A percentile compares a stretch with the other conserved stretches of the same genome.
phyloP scores from a whole-genome alignment of 1,139 yeast genomes.

The Debaryomycetaceae sp. region DNA sequence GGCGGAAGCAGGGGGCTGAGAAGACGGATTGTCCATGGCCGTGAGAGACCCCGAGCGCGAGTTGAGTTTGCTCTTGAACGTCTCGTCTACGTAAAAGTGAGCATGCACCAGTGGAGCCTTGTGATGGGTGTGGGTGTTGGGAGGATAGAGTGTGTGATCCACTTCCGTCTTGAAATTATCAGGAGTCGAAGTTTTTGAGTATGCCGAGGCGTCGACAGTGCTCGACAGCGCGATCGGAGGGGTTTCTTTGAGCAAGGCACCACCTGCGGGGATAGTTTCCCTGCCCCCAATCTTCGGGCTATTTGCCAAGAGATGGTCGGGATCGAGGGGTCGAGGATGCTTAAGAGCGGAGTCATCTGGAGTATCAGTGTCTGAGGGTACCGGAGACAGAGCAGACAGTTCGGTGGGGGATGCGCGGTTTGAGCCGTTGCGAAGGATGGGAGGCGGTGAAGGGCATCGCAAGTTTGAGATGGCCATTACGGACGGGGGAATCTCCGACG shows the following conservation, averaged over 20 bases:
- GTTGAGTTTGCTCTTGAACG: slow-evolving; percentile 36
- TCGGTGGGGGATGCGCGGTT: slow-evolving; percentile 1
- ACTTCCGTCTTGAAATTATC: slow-evolving; percentile 8
- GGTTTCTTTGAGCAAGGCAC: slow-evolving; percentile 30
- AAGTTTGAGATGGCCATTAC: slow-evolving; percentile 45
- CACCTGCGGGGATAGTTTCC: slow-evolving; percentile 41
- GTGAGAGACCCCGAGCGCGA: slow-evolving; percentile 29
- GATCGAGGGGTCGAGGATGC: slow-evolving; percentile 2
- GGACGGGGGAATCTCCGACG: slow-evolving; percentile 24
- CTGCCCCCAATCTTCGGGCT: background rate
- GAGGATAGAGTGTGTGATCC: slow-evolving; percentile 22
- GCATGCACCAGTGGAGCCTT: slow-evolving; percentile 64
- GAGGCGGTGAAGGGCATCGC: slow-evolving; percentile 62
- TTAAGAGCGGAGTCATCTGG: no score
- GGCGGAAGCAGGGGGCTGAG: background rate
- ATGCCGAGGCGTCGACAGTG: background rate
- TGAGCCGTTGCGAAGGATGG: slow-evolving; percentile 36
- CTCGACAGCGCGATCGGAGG: slow-evolving; percentile 6
- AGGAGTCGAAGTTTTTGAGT: slow-evolving; percentile 1
- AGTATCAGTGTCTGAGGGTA: no score
- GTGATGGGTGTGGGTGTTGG: slow-evolving; percentile 29
- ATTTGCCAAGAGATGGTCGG: background rate
- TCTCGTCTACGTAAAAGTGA: slow-evolving; percentile 68
- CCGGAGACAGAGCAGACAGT: slow-evolving; percentile 1
- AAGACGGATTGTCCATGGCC: background rate